These are phyloP conservation scores for Sophora flavescens DNA, from an alignment of 306 rosid genomes.

Conservation along the genomic window DNA sequence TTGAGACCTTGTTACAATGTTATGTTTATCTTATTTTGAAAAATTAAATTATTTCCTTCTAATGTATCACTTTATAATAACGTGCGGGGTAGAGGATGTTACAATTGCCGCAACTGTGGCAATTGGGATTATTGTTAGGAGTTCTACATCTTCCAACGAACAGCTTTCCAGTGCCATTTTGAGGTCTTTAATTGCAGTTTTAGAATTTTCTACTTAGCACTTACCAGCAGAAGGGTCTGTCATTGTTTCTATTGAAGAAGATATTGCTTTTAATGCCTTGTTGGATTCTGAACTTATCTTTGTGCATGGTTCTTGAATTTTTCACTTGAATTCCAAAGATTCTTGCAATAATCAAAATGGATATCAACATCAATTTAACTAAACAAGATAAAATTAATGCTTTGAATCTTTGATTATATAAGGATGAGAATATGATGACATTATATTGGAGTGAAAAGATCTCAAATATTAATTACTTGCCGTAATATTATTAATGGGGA, in stretches of 20 bases:
- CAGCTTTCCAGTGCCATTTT: constrained; percentile 55
- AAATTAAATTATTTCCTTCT: no score
- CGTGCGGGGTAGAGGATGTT: no score
- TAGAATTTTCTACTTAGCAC: constrained; percentile 60
- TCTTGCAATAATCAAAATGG: constrained; percentile 45
- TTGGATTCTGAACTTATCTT: constrained; percentile 69
- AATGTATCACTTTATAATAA: no score
- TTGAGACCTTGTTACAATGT: no score
- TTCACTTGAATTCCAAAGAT: constrained; percentile 54
- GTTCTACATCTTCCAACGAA: constrained; percentile 51
- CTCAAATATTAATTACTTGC: no score
- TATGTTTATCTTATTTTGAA: no score
- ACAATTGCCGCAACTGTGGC: constrained; percentile 73
- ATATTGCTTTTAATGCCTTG: constrained; percentile 68
- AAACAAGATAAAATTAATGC: neutral
- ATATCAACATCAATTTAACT: neutral
- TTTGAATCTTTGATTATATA: neutral
- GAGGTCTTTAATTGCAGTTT: constrained; percentile 64
- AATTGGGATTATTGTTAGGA: constrained; percentile 63
- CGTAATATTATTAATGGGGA: no score
- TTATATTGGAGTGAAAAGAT: no score
- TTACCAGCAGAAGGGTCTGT: constrained; percentile 55
- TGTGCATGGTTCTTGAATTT: constrained; percentile 65
- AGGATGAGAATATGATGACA: no score
- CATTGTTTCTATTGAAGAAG: constrained; percentile 69